Conservation (phyloP, 495 filamentous ascomycete species). For the Xylona heveae region DNA sequence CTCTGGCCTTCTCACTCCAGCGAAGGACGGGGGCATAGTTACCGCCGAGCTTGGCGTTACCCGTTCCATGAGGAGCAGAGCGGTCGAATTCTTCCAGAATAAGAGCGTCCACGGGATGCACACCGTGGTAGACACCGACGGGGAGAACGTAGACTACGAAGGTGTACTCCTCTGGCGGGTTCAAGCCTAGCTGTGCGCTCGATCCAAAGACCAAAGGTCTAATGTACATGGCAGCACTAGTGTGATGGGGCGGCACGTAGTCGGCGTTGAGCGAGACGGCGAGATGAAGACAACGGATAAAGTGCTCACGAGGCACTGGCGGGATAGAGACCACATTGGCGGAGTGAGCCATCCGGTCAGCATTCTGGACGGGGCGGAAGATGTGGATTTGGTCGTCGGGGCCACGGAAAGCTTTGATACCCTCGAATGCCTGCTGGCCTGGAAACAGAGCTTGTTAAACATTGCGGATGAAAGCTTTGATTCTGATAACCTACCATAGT, state of each 20-base stretch:
- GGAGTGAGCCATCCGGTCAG: conserved; percentile 55
- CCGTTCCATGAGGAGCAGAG: conserved; percentile 29
- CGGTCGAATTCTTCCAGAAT: conserved; percentile 36
- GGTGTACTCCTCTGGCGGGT: conserved; percentile 70
- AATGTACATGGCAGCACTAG: conserved; percentile 75
- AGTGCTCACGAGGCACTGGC: conserved; percentile 45
- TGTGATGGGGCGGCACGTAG: conserved; percentile 66
- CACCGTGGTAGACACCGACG: conserved; percentile 76
- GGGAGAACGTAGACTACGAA: conserved; percentile 72
- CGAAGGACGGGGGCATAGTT: conserved; percentile 35
- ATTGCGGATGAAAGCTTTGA: too few species aligned
- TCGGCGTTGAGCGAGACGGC: conserved; percentile 73
- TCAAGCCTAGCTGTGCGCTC: conserved; percentile 58
- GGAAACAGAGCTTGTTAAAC: too few species aligned
- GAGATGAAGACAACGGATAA: conserved; percentile 49
- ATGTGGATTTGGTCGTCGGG: conserved; percentile 41
- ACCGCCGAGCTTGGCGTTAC: conserved; percentile 32
- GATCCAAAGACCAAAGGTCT: conserved; percentile 73
- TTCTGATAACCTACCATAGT: conserved; percentile 36
- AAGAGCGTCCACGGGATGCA: conserved; percentile 45
- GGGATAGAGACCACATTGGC: conserved; percentile 64
- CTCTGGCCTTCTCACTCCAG: conserved; percentile 18
- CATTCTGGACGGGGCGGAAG: conserved; percentile 68
- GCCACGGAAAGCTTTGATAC: conserved; percentile 74
- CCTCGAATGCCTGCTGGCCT: conserved; percentile 78